These are phyloP conservation scores for Mycena polygramma DNA, from an alignment of 768 basidiomycete species.

Conservation along the genomic window DNA sequence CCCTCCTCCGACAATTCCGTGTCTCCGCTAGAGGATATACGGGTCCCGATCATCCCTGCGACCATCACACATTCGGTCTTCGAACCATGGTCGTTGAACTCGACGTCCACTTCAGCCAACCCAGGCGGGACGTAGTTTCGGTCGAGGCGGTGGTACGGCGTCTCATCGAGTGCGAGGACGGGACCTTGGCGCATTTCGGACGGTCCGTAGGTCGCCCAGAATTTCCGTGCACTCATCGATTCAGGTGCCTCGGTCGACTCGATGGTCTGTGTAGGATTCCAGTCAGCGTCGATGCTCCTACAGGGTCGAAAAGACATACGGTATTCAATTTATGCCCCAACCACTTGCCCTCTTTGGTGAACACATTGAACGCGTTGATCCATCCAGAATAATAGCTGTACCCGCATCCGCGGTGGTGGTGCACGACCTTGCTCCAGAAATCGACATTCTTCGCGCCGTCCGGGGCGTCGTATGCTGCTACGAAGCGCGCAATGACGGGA, in stretches of 20 bases:
- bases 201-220: neutral
- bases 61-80: neutral
- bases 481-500: slow-evolving; percentile 3
- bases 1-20: neutral
- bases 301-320: neutral
- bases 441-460: neutral
- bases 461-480: neutral
- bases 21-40: neutral
- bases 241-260: neutral
- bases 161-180: neutral
- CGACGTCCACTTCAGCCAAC: neutral
- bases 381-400: neutral
- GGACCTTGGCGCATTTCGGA: neutral
- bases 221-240: neutral
- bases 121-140: neutral
- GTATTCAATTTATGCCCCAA: neutral
- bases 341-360: neutral
- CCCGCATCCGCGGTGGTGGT: neutral
- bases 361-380: neutral
- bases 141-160: neutral
- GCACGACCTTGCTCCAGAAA: neutral
- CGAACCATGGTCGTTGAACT: neutral
- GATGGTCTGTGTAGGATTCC: neutral
- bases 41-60: neutral
- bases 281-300: neutral